Base-by-base conservation (phyloP, 164 flowering plant genomes). In the Amborella trichopoda region DNA sequence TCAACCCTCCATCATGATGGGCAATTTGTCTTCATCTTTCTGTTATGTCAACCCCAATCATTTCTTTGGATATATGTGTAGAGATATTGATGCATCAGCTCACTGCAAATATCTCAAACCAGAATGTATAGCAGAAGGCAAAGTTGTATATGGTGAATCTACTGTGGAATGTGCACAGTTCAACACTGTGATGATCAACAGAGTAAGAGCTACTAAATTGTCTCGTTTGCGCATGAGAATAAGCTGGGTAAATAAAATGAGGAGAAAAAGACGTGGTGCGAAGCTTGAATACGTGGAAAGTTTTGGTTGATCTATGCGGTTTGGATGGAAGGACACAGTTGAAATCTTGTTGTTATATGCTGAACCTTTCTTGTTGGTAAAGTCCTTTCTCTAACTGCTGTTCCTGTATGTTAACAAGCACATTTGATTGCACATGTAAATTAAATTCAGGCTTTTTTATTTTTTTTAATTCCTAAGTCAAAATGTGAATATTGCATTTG, bases 21-120 rank as follows among this genome's bases (percentile, higher is more conserved):
- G 90, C 51, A 84, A 80, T 49, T 89, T 82, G 23, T 75, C 87
- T 26, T 73, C 81, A 24, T 70, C 84, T 14, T 46, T 70, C 36
- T 78, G 76, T 66, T 68, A 71, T 40, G 58, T 72, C 54, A 74
- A 84, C 50, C 93, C 94, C 32, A 41, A 50, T 25, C 74, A 76
- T 59, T 75, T 73, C 60, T 71, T 88, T 54, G 73, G 74, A 40
- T 60, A 69, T 52, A 70, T 73, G 37, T 63, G 69, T 37, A 65
- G 71, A 55, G 52, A 26, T 26, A 59, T 57, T 40, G 70, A 65
- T 49, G 49, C 61, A 16, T 44, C 45, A 5, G 43, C n/a, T n/a
- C n/a, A n/a, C n/a, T n/a, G n/a, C n/a, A n/a, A n/a, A n/a, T n/a
- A n/a, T n/a, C n/a, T n/a, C n/a, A n/a, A n/a, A n/a, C n/a, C n/a